Percentiles rank a stretch among this genome's conserved stretches.
phyloP scores from a whole-genome alignment of 208 protist genomes.

The Leishmania lainsoni region DNA sequence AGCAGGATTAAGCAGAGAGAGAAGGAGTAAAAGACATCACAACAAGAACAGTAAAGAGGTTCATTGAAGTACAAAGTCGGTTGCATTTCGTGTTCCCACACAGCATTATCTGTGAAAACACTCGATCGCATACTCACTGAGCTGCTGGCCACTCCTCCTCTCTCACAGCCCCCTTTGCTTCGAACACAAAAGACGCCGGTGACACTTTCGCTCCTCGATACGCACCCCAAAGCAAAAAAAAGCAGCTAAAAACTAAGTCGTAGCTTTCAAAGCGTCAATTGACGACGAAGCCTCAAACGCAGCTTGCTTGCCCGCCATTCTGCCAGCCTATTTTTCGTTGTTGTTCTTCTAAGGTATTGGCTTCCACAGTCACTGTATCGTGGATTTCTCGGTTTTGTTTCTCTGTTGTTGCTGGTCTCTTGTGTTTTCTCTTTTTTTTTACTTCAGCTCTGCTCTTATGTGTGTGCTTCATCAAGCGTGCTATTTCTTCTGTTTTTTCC shows the following conservation, averaged over 20 bases:
- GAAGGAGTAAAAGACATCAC: neutral
- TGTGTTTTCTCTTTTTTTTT: slow-evolving; percentile 4
- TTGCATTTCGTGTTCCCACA: neutral
- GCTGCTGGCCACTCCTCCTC: neutral
- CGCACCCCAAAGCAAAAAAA: neutral
- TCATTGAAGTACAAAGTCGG: neutral
- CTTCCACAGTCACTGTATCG: neutral
- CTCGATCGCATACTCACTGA: neutral
- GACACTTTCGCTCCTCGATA: neutral
- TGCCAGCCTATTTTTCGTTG: neutral
- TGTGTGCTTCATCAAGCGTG: neutral
- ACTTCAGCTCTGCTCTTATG: neutral
- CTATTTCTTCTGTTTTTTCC: neutral
- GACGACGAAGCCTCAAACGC: neutral
- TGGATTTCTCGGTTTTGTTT: neutral
- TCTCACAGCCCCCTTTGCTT: neutral
- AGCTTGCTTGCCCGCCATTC: neutral
- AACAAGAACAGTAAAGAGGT: neutral
- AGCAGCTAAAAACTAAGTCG: neutral
- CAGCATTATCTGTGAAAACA: neutral
- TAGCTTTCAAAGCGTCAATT: neutral
- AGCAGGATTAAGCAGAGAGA: neutral
- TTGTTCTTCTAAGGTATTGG: neutral
- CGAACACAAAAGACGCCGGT: neutral
- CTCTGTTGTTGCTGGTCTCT: neutral